phyloP scores from a whole-genome alignment of 2,329 filamentous ascomycete genomes.

The Phyllosticta paracitricarpa region DNA sequence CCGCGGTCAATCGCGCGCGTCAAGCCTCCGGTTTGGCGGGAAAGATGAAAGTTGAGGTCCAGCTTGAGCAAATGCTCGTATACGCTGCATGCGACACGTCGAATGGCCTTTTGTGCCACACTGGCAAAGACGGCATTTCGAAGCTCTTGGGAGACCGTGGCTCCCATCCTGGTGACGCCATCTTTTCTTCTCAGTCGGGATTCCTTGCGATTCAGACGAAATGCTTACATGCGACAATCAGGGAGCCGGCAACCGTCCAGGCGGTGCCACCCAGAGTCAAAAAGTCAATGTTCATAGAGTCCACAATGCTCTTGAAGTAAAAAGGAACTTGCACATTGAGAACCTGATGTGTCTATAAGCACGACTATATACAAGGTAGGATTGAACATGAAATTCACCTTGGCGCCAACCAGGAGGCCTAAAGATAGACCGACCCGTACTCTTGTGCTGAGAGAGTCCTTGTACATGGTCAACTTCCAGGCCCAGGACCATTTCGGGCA shows the following conservation, averaged over 20 bases:
- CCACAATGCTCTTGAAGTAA: conserved; percentile 97
- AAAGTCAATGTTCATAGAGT: conserved; percentile 95
- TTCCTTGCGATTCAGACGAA: neutral
- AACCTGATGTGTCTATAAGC: conserved; percentile 35
- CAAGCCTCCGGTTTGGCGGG: conserved; percentile 86
- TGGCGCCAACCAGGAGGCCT: conserved; percentile 73
- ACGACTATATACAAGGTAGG: conserved; percentile 10
- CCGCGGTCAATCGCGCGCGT: conserved; percentile 92
- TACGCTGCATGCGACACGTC: conserved; percentile 80
- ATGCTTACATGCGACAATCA: conserved; percentile 71
- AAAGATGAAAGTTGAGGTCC: conserved; percentile 87
- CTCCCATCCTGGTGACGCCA: conserved; percentile 76
- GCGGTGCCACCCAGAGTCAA: conserved; percentile 78
- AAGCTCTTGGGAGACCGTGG: conserved; percentile 83
- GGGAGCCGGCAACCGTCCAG: conserved; percentile 76
- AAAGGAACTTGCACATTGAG: conserved; percentile 97
- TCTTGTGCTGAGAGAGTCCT: conserved; percentile 70
- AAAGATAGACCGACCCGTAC: conserved; percentile 79
- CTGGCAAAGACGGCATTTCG: conserved; percentile 95
- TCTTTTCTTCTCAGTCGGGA: conserved; percentile 37
- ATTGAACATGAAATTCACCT: conserved; percentile 41
- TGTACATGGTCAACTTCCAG: conserved; percentile 3
- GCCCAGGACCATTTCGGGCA: neutral
- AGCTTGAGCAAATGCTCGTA: conserved; percentile 82
- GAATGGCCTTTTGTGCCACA: conserved; percentile 93